A percentile compares a stretch with the other conserved stretches of the same genome.
Evolutionary conservation across 2,329 filamentous ascomycete genomes (phyloP).

Genomic region (Fusarium heterosporum): DNA sequence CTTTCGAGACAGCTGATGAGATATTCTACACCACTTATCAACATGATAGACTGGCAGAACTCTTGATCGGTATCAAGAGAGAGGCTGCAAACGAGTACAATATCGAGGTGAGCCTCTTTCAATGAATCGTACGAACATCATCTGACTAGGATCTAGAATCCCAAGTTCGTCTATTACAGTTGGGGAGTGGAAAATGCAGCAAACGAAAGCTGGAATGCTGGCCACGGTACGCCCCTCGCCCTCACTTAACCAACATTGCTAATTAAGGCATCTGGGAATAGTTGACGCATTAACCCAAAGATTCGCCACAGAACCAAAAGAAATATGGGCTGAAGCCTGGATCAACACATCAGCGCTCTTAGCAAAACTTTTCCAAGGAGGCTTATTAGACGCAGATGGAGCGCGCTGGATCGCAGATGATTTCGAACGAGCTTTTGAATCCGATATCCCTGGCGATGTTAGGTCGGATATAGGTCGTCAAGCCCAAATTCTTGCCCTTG

Average conservation of each 20-base stretch:
- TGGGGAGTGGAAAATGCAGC: conserved; percentile 6
- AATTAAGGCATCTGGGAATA: background rate
- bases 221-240: background rate
- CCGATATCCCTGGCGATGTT: background rate
- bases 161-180: conserved; percentile 13
- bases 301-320: background rate
- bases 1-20: background rate
- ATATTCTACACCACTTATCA: conserved; percentile 1
- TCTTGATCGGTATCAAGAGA: conserved; percentile 1
- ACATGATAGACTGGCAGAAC: conserved; percentile 14
- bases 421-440: background rate
- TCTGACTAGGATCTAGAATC: background rate
- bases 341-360: conserved; percentile 7
- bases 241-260: too few species aligned
- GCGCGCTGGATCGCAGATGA: background rate
- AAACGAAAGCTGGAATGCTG: conserved; percentile 3
- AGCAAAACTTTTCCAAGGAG: conserved; percentile 9
- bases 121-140: fast-evolving
- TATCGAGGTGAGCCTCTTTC: background rate
- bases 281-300: background rate
- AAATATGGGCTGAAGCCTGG: background rate
- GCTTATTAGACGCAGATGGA: background rate
- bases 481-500: conserved; percentile 2
- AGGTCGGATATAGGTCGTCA: background rate
- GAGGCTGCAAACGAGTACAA: background rate